Base-by-base conservation (phyloP, 1,139 yeast species). In the Pichia sp. region DNA sequence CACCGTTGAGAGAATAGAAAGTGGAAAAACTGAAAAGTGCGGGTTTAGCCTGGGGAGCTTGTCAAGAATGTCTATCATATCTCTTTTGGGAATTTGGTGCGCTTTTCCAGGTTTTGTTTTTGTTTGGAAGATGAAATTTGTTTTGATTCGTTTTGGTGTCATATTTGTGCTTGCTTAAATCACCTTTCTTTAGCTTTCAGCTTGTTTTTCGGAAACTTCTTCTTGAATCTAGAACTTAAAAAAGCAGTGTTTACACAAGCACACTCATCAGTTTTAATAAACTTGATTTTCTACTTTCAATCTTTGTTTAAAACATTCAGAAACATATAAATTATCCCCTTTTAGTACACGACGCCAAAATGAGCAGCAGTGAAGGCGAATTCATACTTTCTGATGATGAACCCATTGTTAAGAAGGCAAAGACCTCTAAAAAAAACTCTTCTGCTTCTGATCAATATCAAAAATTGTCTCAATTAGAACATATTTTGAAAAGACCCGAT, bases 401-500 rank as follows among this genome's bases (percentile, higher is more conserved):
- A n/a, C 51, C 42, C 3, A 44, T 43, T 6, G 8, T 18, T 8
- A 47, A 47, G 18, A 47, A 44, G 16, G 6, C 40, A 6, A 38
- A 40, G 16, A 30, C 39, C 12, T 9, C 46, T 4, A 30, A 26
- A 27, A 45, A 54, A 54, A 45, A 48, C 36, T 37, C 18, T 11
- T 65, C 73, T 40, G 83, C 82, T 13, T 84, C 96, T 9, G 85
- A 85, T 45, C 92, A 87, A 59, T 94, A 94, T 68, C 97, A 92
- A 67, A 86, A 86, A 68, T 80, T 94, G 47, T 83, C 97, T 4
- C 98, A 90, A 68, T 73, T 94, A 59, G 97, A 94, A 63, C 99
- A 94, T 75, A 92, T 94, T 53, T 73, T 94, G 62, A 89, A 89
- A 66, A 84, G 99, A 67, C 99, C 99, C 1, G 99, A 94, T 64